Percentiles rank a stretch among this genome's conserved stretches.
phyloP scores from a whole-genome alignment of 2,329 filamentous ascomycete genomes.

The Diaporthe velutina region DNA sequence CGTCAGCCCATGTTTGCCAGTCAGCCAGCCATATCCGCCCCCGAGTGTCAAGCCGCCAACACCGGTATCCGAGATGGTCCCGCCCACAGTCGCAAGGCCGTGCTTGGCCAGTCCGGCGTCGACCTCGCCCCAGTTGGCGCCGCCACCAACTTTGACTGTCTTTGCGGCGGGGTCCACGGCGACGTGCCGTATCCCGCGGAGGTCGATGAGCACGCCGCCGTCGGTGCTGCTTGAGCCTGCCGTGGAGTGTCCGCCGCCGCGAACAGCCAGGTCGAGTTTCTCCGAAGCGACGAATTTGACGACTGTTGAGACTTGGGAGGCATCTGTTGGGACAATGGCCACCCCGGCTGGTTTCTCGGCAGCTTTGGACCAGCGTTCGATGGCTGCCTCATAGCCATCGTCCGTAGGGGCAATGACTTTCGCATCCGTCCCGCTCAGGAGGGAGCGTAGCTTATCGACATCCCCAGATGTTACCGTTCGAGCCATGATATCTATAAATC shows the following conservation, averaged over 20 bases:
- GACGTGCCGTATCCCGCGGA: neutral
- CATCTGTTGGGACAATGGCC: neutral
- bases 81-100: neutral
- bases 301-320: neutral
- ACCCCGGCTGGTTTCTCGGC: conserved; percentile 3
- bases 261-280: neutral
- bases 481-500: neutral
- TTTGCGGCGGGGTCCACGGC: neutral
- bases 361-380: conserved; percentile 14
- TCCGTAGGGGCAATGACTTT: neutral
- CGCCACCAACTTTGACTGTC: neutral
- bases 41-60: conserved; percentile 15
- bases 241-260: conserved; percentile 7
- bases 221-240: conserved; percentile 10
- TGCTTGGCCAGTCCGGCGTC: neutral
- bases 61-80: neutral
- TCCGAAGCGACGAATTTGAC: neutral
- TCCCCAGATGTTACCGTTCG: neutral
- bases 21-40: conserved; percentile 24
- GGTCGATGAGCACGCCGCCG: conserved; percentile 6
- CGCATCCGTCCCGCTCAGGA: neutral
- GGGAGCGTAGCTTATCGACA: neutral
- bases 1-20: conserved; percentile 24
- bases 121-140: conserved; percentile 15
- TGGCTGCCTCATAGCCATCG: neutral